These are phyloP conservation scores for Pelargonium fulgidum DNA, from an alignment of 441 rosid species.

Conservation along the genomic window DNA sequence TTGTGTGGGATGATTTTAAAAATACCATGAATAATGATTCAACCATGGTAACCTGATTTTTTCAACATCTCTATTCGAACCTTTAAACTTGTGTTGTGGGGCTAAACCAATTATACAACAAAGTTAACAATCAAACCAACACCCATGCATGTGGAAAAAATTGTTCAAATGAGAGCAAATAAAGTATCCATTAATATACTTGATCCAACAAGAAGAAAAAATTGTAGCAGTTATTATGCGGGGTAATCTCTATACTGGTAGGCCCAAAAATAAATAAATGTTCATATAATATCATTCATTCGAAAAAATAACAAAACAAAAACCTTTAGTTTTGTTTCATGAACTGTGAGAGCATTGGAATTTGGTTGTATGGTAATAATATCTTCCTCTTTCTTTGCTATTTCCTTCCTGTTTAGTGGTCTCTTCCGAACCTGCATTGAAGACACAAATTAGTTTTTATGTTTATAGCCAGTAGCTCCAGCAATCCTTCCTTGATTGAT, in stretches of 20 bases:
- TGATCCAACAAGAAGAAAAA: not conserved
- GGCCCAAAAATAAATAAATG: not conserved
- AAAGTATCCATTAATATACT: not conserved
- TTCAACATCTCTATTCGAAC: too few relatives aligned
- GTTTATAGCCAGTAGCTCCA: not conserved
- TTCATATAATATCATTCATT: not conserved
- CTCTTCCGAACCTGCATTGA: slow-evolving; percentile 82
- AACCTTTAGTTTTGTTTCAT: slow-evolving; percentile 95
- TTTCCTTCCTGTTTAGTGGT: slow-evolving; percentile 90
- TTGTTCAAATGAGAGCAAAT: not conserved
- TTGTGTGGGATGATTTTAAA: not conserved
- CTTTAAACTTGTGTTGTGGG: not conserved
- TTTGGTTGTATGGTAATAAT: slow-evolving; percentile 51
- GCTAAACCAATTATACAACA: not conserved
- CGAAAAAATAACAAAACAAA: slow-evolving; percentile 7
- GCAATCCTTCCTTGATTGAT: not conserved
- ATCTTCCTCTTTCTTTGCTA: slow-evolving; percentile 87
- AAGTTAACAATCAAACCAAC: not conserved
- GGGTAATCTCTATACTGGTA: not conserved
- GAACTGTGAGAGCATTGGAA: slow-evolving; percentile 69
- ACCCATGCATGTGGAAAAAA: not conserved
- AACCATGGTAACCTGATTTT: not conserved
- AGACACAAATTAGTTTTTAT: slow-evolving; percentile 17
- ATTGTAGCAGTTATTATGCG: not conserved
- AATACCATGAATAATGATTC: not conserved